A percentile compares a stretch with the other conserved stretches of the same genome.
Evolutionary conservation across 2,329 filamentous ascomycete genomes (phyloP).

Genomic region (Arthrobotrys sphaeroides): DNA sequence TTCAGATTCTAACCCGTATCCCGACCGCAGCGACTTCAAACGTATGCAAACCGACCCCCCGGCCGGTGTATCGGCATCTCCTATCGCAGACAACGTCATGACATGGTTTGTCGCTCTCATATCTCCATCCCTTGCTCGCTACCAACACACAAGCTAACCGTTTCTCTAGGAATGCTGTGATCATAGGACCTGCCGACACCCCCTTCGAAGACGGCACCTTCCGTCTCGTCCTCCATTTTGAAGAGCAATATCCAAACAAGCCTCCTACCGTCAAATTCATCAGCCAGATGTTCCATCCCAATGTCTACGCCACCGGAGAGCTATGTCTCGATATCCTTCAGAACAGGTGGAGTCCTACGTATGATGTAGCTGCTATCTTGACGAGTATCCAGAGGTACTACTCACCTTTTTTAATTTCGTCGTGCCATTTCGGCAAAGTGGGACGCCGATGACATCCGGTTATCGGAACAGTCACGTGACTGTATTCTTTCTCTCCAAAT

Average conservation of each 20-base stretch:
- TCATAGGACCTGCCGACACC: conserved; percentile 95
- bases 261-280: conserved; percentile 98
- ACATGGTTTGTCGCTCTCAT: conserved; percentile 73
- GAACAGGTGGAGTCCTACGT: conserved; percentile 98
- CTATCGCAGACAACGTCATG: conserved; percentile 96
- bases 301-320: conserved; percentile 96
- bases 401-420: conserved; percentile 29
- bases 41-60: conserved; percentile 98
- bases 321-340: conserved; percentile 96
- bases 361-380: conserved; percentile 95
- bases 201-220: conserved; percentile 99
- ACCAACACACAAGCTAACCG: conserved; percentile 10
- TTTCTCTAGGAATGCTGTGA: conserved; percentile 86
- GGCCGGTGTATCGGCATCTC: conserved; percentile 93
- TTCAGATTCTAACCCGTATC: conserved; percentile 53
- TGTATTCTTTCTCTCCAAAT: too few relatives aligned
- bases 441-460: background rate
- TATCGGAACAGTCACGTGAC: conserved; percentile 37
- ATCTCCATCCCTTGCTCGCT: conserved; percentile 59
- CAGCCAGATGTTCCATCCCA: conserved; percentile 98
- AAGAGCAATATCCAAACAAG: conserved; percentile 98
- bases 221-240: conserved; percentile 97
- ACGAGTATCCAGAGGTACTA: conserved; percentile 96
- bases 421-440: background rate
- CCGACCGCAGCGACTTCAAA: conserved; percentile 67